Evolutionary conservation across 805 yeast genomes (phyloP).

Genomic region (Metschnikowia lachancei): DNA sequence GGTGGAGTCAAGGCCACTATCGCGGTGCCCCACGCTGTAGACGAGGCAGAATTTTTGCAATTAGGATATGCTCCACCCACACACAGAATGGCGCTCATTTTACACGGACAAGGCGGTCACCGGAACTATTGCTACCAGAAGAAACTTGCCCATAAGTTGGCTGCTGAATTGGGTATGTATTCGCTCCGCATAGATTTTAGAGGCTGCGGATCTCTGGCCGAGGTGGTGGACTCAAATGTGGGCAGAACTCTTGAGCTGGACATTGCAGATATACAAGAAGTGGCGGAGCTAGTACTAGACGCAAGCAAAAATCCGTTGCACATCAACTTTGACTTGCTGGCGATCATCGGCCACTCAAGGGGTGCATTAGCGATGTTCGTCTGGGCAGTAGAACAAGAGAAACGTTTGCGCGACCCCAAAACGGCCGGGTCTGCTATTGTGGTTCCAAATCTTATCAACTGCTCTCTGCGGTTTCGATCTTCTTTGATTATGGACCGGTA

Average conservation of each 20-base stretch:
- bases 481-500: conserved; percentile 44
- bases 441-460: conserved; percentile 69
- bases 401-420: conserved; percentile 27
- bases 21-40: conserved; percentile 37
- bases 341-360: conserved; percentile 76
- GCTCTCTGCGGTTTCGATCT: conserved; percentile 68
- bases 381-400: conserved; percentile 57
- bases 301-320: conserved; percentile 36
- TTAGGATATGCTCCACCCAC: conserved; percentile 39
- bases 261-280: conserved; percentile 57
- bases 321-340: conserved; percentile 45
- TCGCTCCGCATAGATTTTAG: conserved; percentile 81
- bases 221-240: conserved; percentile 28
- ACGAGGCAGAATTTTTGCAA: conserved; percentile 23
- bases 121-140: conserved; percentile 75
- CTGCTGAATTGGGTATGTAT: conserved; percentile 57
- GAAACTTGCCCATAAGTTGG: conserved; percentile 56
- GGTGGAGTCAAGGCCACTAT: conserved; percentile 39
- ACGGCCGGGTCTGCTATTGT: conserved; percentile 30
- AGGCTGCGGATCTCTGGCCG: conserved; percentile 77
- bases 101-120: conserved; percentile 89
- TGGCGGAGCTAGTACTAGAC: conserved; percentile 31
- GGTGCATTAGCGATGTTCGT: conserved; percentile 73
- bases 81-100: conserved; percentile 53
- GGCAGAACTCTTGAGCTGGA: conserved; percentile 69